These are phyloP conservation scores for Schizopora paradoxa DNA, from an alignment of 1,284 basidiomycete genomes.

Conservation along the genomic window DNA sequence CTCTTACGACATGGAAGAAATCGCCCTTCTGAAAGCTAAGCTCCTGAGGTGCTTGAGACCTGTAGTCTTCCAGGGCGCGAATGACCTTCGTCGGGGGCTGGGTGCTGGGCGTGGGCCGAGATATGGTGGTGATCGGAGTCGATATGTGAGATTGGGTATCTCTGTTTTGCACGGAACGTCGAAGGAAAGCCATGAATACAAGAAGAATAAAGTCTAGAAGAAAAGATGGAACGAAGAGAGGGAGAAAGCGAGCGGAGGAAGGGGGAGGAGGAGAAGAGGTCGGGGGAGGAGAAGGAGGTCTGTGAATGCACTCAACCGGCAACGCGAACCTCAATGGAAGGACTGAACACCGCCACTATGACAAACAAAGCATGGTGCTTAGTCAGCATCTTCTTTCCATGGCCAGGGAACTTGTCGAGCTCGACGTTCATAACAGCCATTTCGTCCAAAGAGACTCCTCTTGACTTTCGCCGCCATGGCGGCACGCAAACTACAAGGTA, in stretches of 20 bases:
- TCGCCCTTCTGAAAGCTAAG: constrained; percentile 92
- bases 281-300: constrained; percentile 3
- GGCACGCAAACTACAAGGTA: constrained; percentile 78
- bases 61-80: constrained; percentile 71
- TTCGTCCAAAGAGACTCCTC: constrained; percentile 2
- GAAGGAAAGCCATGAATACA: constrained; percentile 73
- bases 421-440: constrained; percentile 8
- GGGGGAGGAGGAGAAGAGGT: constrained; percentile 3
- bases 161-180: constrained; percentile 76
- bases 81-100: constrained; percentile 95
- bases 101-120: constrained; percentile 64
- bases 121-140: constrained; percentile 58
- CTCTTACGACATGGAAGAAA: constrained; percentile 93
- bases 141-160: constrained; percentile 61
- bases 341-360: no score
- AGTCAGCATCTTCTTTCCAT: constrained; percentile 10
- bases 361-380: no score
- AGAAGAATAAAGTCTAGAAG: constrained; percentile 12
- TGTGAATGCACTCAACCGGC: background rate
- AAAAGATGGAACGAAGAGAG: constrained; percentile 19
- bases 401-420: background rate
- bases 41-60: constrained; percentile 76
- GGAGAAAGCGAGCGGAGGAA: constrained; percentile 10
- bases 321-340: background rate
- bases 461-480: constrained; percentile 75